Base-by-base conservation (phyloP, 768 basidiomycete species). In the Tulasnella sp. region DNA sequence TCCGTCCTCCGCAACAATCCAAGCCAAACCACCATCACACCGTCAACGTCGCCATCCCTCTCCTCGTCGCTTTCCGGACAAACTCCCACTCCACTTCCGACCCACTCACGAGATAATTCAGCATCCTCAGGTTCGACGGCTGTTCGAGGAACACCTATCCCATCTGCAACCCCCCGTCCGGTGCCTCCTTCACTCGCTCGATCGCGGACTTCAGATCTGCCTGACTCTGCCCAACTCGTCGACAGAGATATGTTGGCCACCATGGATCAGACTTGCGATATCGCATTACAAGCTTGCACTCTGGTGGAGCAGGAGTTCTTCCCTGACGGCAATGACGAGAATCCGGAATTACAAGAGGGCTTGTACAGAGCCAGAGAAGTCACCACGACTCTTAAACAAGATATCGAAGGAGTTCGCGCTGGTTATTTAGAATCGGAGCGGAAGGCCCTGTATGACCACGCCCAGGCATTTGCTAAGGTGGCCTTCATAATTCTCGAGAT, bases 391-490 rank as follows among this genome's bases (percentile, higher is more conserved):
- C 85, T 98, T 76, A 87, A 89, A 5, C 88, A 89, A 48, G 89
- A 89, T 81, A 88, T 95, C 34, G 86, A 86, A 71, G 86, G 87
- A 8, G 86, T 94, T 80, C 89, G 91, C 77, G 89, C 90, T 27
- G 89, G 88, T 78, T 88, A 91, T 71, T 81, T 86, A n/a, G 84
- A 85, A 19, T 86, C 87, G 56, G 90, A 94, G 80, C 87, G 88
- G 81, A 92, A 87, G 83, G 85, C 89, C 21, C 85, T 97, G 75
- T 91, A 92, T 56, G 93, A 94, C 79, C 91, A 94, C 82, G 94
- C 94, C 0, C 92, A 93, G 83, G 80, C 88, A 74, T 97, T 98
- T 83, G 89, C 94, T 80, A 96, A 94, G 89, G 95, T 94, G 58
- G 39, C 91, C 90, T 90, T 75, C 19, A 21, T 27, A 36, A 31